phyloP scores from a whole-genome alignment of 2,329 filamentous ascomycete species.

The Diaporthe sp. region DNA sequence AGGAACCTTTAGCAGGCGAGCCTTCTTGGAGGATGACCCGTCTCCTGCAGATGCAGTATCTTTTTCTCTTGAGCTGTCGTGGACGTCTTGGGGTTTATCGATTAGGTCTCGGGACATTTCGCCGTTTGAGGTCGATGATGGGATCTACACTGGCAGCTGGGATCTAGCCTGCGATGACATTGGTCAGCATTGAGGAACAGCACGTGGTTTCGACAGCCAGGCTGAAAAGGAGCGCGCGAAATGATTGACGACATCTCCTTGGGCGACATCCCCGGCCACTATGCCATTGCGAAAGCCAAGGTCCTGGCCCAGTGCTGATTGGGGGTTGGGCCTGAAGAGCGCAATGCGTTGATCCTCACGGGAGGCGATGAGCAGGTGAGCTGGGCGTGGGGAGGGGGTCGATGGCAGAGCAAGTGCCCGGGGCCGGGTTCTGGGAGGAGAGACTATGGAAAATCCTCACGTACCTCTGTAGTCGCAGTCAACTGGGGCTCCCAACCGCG shows the following conservation, averaged over 20 bases:
- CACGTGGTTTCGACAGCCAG: conserved; percentile 15
- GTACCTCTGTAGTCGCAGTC: conserved; percentile 37
- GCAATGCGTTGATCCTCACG: neutral
- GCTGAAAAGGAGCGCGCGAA: neutral
- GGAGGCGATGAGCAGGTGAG: conserved; percentile 1
- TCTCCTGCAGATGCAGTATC: conserved; percentile 59
- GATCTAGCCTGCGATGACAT: conserved; percentile 36
- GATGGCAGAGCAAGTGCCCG: neutral
- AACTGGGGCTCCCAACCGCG: conserved; percentile 33
- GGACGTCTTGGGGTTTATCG: conserved; percentile 51
- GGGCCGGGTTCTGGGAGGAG: neutral
- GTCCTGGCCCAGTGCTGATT: conserved; percentile 1
- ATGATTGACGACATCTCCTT: neutral
- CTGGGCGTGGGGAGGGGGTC: neutral
- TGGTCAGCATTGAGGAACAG: conserved; percentile 36
- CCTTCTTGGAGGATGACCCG: conserved; percentile 61
- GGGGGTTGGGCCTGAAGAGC: neutral
- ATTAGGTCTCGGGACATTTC: conserved; percentile 53
- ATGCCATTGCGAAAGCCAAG: conserved; percentile 23
- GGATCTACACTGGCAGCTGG: conserved; percentile 38
- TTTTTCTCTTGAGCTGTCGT: conserved; percentile 61
- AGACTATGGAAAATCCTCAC: conserved; percentile 4
- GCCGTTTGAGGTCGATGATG: conserved; percentile 36
- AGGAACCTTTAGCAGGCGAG: conserved; percentile 69
- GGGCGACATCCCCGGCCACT: neutral